Evolutionary conservation across 345 rosid genomes (phyloP).

Genomic region (Cardamine occulta): DNA sequence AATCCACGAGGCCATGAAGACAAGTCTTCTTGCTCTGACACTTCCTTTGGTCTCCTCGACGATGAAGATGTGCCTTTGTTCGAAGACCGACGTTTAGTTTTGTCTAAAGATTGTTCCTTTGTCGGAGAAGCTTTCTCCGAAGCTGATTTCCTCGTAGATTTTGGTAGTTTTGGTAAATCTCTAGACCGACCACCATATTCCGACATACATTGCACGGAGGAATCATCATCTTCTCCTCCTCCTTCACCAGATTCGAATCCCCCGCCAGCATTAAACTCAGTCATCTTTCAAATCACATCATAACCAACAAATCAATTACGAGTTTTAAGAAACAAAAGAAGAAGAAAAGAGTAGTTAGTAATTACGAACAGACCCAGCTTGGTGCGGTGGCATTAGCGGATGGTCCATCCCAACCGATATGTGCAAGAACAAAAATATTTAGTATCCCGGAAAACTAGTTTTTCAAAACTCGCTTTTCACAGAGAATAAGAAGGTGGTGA

Average conservation of each 20-base stretch:
- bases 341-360: background rate
- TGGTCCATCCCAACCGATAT: conserved; percentile 89
- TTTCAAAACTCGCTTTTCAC: background rate
- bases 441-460: background rate
- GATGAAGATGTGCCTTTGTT: conserved; percentile 33
- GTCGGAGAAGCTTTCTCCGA: conserved; percentile 48
- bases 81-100: conserved; percentile 57
- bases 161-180: conserved; percentile 42
- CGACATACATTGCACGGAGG: conserved; percentile 47
- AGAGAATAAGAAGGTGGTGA: background rate
- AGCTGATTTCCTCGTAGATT: conserved; percentile 37
- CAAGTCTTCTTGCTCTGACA: conserved; percentile 16
- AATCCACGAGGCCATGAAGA: conserved; percentile 32
- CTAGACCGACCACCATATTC: conserved; percentile 58
- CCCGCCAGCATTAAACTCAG: conserved; percentile 53
- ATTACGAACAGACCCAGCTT: conserved; percentile 54
- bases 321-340: background rate
- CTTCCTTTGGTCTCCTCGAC: conserved; percentile 34
- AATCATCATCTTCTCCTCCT: conserved; percentile 50
- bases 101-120: conserved; percentile 53
- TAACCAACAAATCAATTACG: background rate
- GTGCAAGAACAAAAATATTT: conserved; percentile 44
- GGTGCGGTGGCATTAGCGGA: conserved; percentile 52
- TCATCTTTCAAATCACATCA: conserved; percentile 54
- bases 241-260: conserved; percentile 45